Evolutionary conservation across 495 filamentous ascomycete species (phyloP), one percentile per base, ranked within the genome.

Genomic region (Evernia prunastri): DNA sequence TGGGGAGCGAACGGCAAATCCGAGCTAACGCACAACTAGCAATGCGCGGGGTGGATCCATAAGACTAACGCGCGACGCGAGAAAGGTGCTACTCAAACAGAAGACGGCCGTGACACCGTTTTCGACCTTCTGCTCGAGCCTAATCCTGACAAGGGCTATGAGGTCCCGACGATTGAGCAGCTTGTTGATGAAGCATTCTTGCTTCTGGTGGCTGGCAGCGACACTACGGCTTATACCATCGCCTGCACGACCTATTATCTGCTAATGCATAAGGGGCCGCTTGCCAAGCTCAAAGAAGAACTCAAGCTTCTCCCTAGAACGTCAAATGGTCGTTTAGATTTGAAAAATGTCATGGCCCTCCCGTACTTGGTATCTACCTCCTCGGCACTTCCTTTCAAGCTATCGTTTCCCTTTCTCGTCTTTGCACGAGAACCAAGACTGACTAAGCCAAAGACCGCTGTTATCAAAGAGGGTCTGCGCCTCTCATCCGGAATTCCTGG

Each of bases 401-500:
- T n/a, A n/a, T n/a, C n/a, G n/a, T n/a, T n/a, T n/a, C n/a, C n/a
- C n/a, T n/a, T n/a, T n/a, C n/a, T n/a, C n/a, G n/a, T n/a, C n/a
- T n/a, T n/a, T n/a, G n/a, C n/a, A n/a, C n/a, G n/a, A n/a, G n/a
- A n/a, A n/a, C n/a, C n/a, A n/a, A n/a, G n/a, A n/a, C n/a, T n/a
- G n/a, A n/a, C 23, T 56, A 56, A 33, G 23, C 12, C 11, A 3
- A 56, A 78, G 10, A 63, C 72, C 4, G 76, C 72, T 13, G 72
- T 78, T 29, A 76, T 82, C 49, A 74, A 75, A 62, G 80, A 83
- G 67, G 74, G 69, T 1, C 68, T 83, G 31, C 71, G 80, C 17
- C 18, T 81, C 57, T 73, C 59, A 43, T 71, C 76, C 1, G 58
- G 70, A 1, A 72, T 68, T 1, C 56, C 63, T 17, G 66, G 64